Evolutionary conservation across 2,329 filamentous ascomycete species (phyloP), one percentile per base, ranked within the genome.

Genomic region (Colletotrichum aenigma): DNA sequence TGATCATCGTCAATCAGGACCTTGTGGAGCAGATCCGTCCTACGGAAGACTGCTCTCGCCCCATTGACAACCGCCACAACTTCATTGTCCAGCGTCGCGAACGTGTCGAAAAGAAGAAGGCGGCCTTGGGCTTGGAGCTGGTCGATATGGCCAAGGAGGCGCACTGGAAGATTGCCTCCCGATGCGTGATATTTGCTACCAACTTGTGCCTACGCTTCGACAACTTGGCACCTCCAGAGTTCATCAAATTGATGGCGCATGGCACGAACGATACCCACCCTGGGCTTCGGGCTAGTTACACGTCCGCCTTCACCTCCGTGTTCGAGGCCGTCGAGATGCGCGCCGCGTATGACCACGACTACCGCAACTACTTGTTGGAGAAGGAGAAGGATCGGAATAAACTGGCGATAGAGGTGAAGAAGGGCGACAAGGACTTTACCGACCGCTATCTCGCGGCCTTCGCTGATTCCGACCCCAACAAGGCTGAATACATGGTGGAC

Each of bases 101-200:
- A 67, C 91, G 91, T 75, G 96, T 98, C 6, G 97, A 99, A 84
- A 88, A 90, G 70, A 96, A 94, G 86, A 99, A 99, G 86, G 88
- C 93, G 0, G 90, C 91, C 5, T 87, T 99, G 30, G 95, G 96
- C 0, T 87, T 95, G 70, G 96, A 98, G 82, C 88, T 99, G 36
- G 94, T 96, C 6, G 91, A 94, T 75, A 87, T 94, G 75, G 94
- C 95, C 3, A 93, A 92, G 80, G 91, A 91, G 4, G 95, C 96
- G 1, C 97, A 99, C 82, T 99, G 97, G 97, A 98, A 98, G 87
- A 96, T 98, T 79, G 96, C 96, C 7, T 95, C 93, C 66, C 91
- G 96, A 32, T 98, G 96, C 72, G 94, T 95, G 12, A 94, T 97
- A 43, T 97, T 99, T 82, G 95, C 98, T 6, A 92, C 96, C 72